Conservation (phyloP, 2,329 filamentous ascomycete species). For the Blumeria hordei region DNA sequence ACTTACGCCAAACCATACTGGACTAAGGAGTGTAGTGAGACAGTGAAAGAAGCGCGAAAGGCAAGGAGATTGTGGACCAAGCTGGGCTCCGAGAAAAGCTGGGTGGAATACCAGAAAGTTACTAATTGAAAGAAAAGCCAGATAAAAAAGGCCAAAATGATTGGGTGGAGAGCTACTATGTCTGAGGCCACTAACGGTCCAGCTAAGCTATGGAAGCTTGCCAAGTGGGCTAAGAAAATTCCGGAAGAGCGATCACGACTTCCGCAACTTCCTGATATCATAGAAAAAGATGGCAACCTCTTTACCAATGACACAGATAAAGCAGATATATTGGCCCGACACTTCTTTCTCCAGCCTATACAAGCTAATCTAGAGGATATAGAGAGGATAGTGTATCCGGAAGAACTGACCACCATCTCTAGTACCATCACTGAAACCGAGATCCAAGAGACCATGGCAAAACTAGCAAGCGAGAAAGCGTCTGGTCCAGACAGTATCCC, state of each 20-base stretch:
- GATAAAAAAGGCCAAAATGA: background rate
- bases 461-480: background rate
- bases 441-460: background rate
- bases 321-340: too few species aligned
- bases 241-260: background rate
- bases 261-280: background rate
- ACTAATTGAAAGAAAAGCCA: background rate
- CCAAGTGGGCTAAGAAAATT: background rate
- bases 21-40: background rate
- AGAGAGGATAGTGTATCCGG: background rate
- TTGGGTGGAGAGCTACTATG: background rate
- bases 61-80: background rate
- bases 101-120: background rate
- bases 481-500: background rate
- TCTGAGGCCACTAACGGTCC: background rate
- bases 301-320: too few species aligned
- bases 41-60: background rate
- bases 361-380: background rate
- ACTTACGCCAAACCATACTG: background rate
- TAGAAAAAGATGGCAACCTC: background rate
- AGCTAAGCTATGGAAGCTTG: background rate
- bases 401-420: background rate
- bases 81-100: background rate
- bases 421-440: background rate
- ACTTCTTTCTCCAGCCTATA: too few species aligned